These are phyloP conservation scores for Streptanthus diversifolius DNA, from an alignment of 345 rosid species.

Conservation along the genomic window DNA sequence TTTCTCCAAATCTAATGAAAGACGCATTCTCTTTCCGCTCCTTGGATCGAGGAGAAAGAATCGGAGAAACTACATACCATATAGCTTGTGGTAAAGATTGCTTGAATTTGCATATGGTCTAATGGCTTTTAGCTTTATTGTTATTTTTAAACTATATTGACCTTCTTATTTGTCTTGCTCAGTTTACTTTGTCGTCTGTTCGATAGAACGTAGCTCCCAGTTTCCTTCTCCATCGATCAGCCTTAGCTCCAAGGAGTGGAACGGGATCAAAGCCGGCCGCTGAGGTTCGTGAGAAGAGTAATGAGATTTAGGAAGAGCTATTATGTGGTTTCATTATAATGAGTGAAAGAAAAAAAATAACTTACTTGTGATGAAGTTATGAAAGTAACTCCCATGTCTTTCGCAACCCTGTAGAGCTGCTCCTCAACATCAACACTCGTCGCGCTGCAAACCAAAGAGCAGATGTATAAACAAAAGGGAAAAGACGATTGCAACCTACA, in stretches of 20 bases:
- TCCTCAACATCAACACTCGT: conserved; percentile 97
- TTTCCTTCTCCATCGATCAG: conserved; percentile 93
- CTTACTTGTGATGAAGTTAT: conserved; percentile 91
- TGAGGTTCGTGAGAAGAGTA: conserved; percentile 25
- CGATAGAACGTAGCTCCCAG: conserved; percentile 85
- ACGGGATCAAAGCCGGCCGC: conserved; percentile 96
- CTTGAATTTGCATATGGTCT: not conserved
- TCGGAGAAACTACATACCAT: conserved; percentile 19
- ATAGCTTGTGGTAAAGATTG: conserved; percentile 3
- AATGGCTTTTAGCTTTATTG: conserved; percentile 23
- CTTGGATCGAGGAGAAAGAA: conserved; percentile 17
- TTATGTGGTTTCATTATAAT: not conserved
- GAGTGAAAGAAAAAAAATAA: not conserved
- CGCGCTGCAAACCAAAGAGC: conserved; percentile 52
- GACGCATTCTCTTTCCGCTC: conserved; percentile 20
- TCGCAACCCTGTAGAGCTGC: conserved; percentile 83
- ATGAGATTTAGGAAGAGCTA: not conserved
- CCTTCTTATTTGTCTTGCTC: not conserved
- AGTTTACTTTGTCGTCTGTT: conserved; percentile 30
- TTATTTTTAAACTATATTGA: not conserved
- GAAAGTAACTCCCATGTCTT: conserved; percentile 79
- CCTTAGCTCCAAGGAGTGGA: conserved; percentile 74
- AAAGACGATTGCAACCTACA: not conserved
- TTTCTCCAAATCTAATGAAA: conserved; percentile 10
- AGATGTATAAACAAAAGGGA: not conserved